Evolutionary conservation across 176 grass and related monocot species (phyloP).

Genomic region (Coix lacrymajobi): DNA sequence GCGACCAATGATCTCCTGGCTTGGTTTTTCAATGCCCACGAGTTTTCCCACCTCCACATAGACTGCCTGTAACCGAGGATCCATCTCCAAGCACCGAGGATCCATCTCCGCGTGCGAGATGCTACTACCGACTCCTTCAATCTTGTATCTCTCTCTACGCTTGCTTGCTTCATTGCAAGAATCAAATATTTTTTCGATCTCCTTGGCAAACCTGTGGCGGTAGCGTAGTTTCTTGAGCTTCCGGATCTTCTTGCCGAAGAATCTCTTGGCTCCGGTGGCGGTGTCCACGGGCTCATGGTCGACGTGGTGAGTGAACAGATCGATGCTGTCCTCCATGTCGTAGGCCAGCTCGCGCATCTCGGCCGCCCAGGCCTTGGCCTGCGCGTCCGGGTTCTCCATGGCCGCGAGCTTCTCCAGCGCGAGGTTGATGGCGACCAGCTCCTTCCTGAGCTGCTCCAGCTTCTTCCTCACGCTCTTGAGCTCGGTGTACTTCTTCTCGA

Average conservation of each 20-base stretch:
- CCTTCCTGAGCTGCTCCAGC: background rate
- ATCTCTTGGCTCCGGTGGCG: background rate
- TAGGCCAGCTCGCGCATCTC: conserved; percentile 10
- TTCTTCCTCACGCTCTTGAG: background rate
- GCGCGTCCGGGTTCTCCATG: background rate
- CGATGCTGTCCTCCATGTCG: background rate
- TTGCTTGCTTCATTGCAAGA: background rate
- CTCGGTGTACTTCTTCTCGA: background rate
- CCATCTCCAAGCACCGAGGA: background rate
- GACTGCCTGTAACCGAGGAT: background rate
- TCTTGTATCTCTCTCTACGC: background rate
- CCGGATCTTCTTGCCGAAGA: background rate
- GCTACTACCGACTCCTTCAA: background rate
- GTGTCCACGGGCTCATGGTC: background rate
- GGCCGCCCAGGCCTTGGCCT: background rate
- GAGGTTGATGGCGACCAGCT: background rate
- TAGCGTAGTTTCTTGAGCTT: background rate
- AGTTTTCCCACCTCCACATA: background rate
- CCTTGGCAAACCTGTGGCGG: background rate
- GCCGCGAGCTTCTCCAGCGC: background rate
- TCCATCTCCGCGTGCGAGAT: background rate
- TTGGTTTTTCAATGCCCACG: background rate
- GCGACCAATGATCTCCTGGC: background rate
- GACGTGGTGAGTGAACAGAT: background rate
- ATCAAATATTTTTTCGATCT: background rate